Evolutionary conservation across 352 stramenopile species (phyloP).

Genomic region (Phytophthora uliginosa): DNA sequence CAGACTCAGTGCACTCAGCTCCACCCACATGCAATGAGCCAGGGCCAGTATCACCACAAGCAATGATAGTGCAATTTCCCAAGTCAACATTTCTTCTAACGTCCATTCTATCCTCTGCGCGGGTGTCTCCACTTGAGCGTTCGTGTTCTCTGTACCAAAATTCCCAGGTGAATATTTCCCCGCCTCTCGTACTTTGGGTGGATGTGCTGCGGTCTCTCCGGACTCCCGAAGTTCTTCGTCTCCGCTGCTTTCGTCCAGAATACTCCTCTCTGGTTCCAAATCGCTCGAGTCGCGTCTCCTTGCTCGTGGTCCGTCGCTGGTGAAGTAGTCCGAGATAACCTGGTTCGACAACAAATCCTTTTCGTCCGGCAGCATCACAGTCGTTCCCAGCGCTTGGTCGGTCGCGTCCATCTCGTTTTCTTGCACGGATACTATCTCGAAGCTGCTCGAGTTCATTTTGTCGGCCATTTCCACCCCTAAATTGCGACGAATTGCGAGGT

Average conservation of each 20-base stretch:
- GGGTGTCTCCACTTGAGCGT: not conserved
- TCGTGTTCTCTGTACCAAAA: not conserved
- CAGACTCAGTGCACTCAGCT: slow-evolving; percentile 23
- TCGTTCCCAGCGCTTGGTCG: slow-evolving; percentile 26
- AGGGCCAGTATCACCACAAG: slow-evolving; percentile 33
- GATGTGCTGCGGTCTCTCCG: not conserved
- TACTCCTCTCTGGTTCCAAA: slow-evolving; percentile 14
- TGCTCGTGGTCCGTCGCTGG: slow-evolving; percentile 23
- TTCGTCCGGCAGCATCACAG: slow-evolving; percentile 28
- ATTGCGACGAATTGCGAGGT: not conserved
- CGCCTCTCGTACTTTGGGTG: slow-evolving; percentile 6
- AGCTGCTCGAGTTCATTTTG: slow-evolving; percentile 10
- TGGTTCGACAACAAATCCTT: slow-evolving; percentile 35
- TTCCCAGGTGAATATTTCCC: not conserved
- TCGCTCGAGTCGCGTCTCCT: slow-evolving; percentile 2
- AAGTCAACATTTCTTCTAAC: slow-evolving; percentile 19
- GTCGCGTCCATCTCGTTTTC: slow-evolving; percentile 17
- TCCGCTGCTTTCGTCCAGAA: slow-evolving; percentile 30
- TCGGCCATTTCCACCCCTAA: not conserved
- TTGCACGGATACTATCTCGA: slow-evolving; percentile 10
- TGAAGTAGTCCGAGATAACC: slow-evolving; percentile 46
- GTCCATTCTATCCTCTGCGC: not conserved
- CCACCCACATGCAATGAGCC: slow-evolving; percentile 34
- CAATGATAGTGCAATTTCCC: slow-evolving; percentile 19
- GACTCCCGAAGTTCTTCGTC: slow-evolving; percentile 19